Percentiles rank a stretch among this genome's conserved stretches.
Conservation (phyloP, 1,284 basidiomycete species). For the Bondarzewia mesenterica region DNA sequence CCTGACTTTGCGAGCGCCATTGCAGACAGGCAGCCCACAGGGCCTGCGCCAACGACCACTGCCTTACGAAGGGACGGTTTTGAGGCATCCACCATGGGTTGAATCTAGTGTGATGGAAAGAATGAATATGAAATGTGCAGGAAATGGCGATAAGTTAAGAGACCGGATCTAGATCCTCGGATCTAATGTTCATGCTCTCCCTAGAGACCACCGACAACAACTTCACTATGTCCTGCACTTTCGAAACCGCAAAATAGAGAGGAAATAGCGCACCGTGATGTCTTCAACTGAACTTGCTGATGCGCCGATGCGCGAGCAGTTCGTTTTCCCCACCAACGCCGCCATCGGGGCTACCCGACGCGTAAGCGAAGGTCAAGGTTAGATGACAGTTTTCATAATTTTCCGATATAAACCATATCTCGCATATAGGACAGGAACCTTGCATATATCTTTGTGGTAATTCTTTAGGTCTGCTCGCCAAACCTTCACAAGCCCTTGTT, state of each 20-base stretch:
- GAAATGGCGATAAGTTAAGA: not conserved
- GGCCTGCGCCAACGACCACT: conserved; percentile 79
- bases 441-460: conserved; percentile 94
- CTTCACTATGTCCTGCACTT: too few relatives aligned
- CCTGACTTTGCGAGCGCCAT: conserved; percentile 82
- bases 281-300: too few relatives aligned
- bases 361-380: conserved; percentile 1
- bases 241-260: too few relatives aligned
- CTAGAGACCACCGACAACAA: not conserved
- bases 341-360: conserved; percentile 41
- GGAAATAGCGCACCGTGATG: too few relatives aligned
- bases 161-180: conserved; percentile 1
- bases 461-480: conserved; percentile 83
- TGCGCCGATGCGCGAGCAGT: conserved; percentile 50
- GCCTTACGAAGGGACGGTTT: conserved; percentile 30
- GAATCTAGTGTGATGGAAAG: not conserved
- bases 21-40: conserved; percentile 90
- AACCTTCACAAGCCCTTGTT: conserved; percentile 64
- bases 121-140: not conserved
- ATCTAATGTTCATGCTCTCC: not conserved
- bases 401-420: not conserved
- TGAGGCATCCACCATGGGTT: not conserved
- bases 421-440: conserved; percentile 35
- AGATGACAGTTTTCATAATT: not conserved
- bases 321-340: conserved; percentile 54